These are phyloP conservation scores for Podospora pseudopauciseta DNA, from an alignment of 495 filamentous ascomycete species.

Conservation along the genomic window DNA sequence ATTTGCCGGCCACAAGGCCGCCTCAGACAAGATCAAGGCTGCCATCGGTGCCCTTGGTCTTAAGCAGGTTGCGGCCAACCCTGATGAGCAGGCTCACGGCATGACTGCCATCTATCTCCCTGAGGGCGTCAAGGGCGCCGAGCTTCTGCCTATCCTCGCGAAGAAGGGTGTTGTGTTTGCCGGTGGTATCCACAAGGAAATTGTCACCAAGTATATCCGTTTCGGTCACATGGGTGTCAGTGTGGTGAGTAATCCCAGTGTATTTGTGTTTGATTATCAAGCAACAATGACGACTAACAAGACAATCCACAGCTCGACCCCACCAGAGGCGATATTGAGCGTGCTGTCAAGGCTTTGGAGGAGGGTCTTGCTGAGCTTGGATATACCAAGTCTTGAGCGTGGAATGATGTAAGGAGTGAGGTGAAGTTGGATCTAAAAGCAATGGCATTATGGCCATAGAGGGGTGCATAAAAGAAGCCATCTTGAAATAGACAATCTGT, in stretches of 20 bases:
- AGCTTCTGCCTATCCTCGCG: conserved; percentile 78
- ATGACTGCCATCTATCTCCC: conserved; percentile 98
- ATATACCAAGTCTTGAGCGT: conserved; percentile 42
- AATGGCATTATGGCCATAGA: not conserved
- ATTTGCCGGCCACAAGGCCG: conserved; percentile 71
- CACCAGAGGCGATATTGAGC: conserved; percentile 67
- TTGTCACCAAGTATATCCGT: conserved; percentile 55
- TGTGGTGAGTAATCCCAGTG: conserved; percentile 49
- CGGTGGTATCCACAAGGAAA: conserved; percentile 85
- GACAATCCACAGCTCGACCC: conserved; percentile 49
- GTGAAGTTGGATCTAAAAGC: not conserved
- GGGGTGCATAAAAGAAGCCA: conserved; percentile 1
- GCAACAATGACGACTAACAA: conserved; percentile 7
- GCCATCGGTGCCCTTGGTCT: conserved; percentile 74
- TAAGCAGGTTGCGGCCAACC: conserved; percentile 76
- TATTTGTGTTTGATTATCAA: not conserved
- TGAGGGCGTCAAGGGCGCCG: conserved; percentile 70
- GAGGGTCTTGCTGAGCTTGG: conserved; percentile 68
- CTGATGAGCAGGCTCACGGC: conserved; percentile 88
- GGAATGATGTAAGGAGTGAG: not conserved
- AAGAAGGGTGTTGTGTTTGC: conserved; percentile 94
- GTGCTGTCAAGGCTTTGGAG: conserved; percentile 73
- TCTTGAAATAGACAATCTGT: not conserved
- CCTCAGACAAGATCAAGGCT: conserved; percentile 79
- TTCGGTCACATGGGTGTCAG: conserved; percentile 96